phyloP scores from a whole-genome alignment of 352 stramenopile genomes.

The Pythium graminicola region DNA sequence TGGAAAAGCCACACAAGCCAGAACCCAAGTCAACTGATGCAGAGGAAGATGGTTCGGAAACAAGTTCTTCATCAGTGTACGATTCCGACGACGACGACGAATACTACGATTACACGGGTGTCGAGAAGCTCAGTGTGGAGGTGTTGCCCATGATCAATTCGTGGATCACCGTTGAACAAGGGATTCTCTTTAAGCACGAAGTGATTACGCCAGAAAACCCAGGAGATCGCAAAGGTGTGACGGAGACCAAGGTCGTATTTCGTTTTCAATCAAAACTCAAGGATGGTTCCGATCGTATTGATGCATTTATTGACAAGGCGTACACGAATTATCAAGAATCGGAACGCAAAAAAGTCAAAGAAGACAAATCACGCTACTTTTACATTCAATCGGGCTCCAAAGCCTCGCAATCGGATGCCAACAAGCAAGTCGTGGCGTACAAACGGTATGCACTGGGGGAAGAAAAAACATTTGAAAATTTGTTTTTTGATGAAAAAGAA shows the following conservation, averaged over 20 bases:
- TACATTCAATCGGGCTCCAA: constrained; percentile 28
- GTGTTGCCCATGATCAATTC: constrained; percentile 31
- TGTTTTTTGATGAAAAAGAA: constrained; percentile 79
- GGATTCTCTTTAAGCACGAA: constrained; percentile 45
- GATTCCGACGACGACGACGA: constrained; percentile 20
- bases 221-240: constrained; percentile 8
- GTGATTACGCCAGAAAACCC: constrained; percentile 20
- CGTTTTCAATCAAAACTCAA: constrained; percentile 17
- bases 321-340: constrained; percentile 28
- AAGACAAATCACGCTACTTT: constrained; percentile 36
- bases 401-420: constrained; percentile 8
- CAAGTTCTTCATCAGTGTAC: constrained; percentile 24
- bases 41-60: constrained; percentile 15
- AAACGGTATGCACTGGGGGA: constrained; percentile 72
- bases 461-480: constrained; percentile 73
- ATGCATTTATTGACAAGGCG: constrained; percentile 28
- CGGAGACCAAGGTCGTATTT: constrained; percentile 22
- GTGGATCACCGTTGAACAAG: constrained; percentile 40
- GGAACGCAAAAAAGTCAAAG: constrained; percentile 15
- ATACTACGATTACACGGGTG: constrained; percentile 25
- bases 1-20: constrained; percentile 22
- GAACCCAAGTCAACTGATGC: constrained; percentile 5
- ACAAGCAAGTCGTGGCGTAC: constrained; percentile 20
- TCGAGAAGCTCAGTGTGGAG: constrained; percentile 34
- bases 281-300: constrained; percentile 29